Percentiles rank a stretch among this genome's conserved stretches.
Evolutionary conservation across 2,329 filamentous ascomycete genomes (phyloP).

Genomic region (Gliomastix tumulicola): DNA sequence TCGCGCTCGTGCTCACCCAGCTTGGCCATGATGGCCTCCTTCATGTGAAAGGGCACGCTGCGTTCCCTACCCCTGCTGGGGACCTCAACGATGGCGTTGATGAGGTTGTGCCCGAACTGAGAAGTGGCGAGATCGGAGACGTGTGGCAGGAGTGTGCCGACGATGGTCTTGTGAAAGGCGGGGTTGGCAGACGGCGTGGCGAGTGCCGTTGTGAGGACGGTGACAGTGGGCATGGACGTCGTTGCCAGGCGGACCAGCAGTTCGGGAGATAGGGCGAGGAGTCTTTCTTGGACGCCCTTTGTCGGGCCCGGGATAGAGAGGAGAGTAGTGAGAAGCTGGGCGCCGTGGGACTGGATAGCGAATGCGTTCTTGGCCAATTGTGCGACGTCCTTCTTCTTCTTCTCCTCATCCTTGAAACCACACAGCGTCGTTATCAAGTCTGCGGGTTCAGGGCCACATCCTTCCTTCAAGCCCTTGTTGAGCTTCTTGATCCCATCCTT

Average conservation of each 20-base stretch:
- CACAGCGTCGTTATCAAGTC: slow-evolving; percentile 43
- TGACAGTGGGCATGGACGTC: slow-evolving; percentile 38
- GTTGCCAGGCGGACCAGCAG: slow-evolving; percentile 59
- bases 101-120: slow-evolving; percentile 42
- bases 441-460: slow-evolving; percentile 39
- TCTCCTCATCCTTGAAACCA: slow-evolving; percentile 29
- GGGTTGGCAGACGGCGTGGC: slow-evolving; percentile 38
- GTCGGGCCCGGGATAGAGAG: slow-evolving; percentile 66
- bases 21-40: slow-evolving; percentile 45
- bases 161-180: slow-evolving; percentile 48
- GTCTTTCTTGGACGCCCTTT: slow-evolving; percentile 65
- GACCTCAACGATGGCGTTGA: slow-evolving; percentile 40
- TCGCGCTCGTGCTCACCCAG: slow-evolving; percentile 39
- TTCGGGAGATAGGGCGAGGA: slow-evolving; percentile 50
- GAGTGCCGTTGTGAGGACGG: slow-evolving; percentile 44
- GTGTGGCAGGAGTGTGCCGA: slow-evolving; percentile 36
- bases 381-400: slow-evolving; percentile 25
- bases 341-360: slow-evolving; percentile 60
- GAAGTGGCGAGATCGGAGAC: slow-evolving; percentile 38
- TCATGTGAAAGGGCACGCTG: slow-evolving; percentile 49
- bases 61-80: slow-evolving; percentile 41
- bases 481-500: slow-evolving; percentile 42
- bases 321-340: slow-evolving; percentile 74
- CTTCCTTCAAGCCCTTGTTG: slow-evolving; percentile 38
- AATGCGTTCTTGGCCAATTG: slow-evolving; percentile 48